Evolutionary conservation across 2,329 filamentous ascomycete genomes (phyloP).

Genomic region (Geoglossum cookeanum): DNA sequence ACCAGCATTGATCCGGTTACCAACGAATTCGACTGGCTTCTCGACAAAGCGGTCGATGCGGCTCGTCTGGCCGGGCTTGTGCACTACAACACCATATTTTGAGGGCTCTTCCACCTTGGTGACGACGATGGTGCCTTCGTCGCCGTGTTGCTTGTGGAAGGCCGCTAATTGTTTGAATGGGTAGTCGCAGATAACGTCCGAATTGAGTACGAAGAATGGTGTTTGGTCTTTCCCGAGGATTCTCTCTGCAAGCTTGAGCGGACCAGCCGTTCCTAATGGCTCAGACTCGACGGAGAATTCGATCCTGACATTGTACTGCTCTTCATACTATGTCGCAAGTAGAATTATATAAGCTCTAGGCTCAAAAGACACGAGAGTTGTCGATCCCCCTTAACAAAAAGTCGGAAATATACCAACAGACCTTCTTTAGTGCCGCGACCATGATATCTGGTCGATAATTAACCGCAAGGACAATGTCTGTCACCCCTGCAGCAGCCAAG

Average conservation of each 20-base stretch:
- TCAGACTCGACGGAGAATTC: slow-evolving; percentile 94
- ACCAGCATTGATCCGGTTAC: slow-evolving; percentile 96
- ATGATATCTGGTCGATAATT: slow-evolving; percentile 98
- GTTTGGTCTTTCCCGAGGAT: slow-evolving; percentile 83
- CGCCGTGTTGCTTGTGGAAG: slow-evolving; percentile 83
- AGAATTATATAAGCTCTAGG: not conserved
- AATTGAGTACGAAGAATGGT: slow-evolving; percentile 97
- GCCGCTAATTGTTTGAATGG: slow-evolving; percentile 76
- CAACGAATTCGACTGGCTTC: slow-evolving; percentile 96
- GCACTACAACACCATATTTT: slow-evolving; percentile 96
- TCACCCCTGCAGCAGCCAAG: slow-evolving; percentile 81
- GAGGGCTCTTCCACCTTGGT: slow-evolving; percentile 98
- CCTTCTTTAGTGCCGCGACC: slow-evolving; percentile 82
- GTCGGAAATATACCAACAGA: slow-evolving; percentile 22
- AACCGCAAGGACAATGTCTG: slow-evolving; percentile 91
- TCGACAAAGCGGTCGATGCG: slow-evolving; percentile 98
- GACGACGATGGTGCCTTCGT: slow-evolving; percentile 93
- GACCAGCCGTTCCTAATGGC: slow-evolving; percentile 84
- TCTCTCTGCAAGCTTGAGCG: slow-evolving; percentile 83
- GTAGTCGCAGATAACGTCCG: slow-evolving; percentile 95
- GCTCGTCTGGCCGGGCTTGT: slow-evolving; percentile 79
- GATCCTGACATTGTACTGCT: slow-evolving; percentile 84
- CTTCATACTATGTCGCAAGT: slow-evolving; percentile 48
- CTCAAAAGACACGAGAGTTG: slow-evolving; percentile 4
- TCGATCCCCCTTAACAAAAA: not conserved